A percentile compares a stretch with the other conserved stretches of the same genome.
Evolutionary conservation across 257 asterid species (phyloP).

Genomic region (Solanum peruvianum): DNA sequence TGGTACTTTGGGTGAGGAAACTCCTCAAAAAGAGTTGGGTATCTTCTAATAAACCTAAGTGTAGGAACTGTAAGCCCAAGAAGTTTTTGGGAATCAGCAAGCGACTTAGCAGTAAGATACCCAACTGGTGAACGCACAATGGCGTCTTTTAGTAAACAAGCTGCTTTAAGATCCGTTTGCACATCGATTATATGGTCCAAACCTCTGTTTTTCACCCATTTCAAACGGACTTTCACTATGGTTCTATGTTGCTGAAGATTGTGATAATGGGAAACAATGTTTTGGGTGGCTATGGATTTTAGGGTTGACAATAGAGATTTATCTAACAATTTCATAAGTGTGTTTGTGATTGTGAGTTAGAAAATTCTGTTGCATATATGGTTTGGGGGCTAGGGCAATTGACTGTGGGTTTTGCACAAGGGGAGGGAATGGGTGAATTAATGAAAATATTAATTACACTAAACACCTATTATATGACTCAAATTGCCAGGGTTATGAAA

Average conservation of each 20-base stretch:
- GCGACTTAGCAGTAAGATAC: slow-evolving; percentile 53
- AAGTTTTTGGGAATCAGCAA: slow-evolving; percentile 55
- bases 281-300: slow-evolving; percentile 1
- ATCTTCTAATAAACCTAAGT: slow-evolving; percentile 65
- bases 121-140: slow-evolving; percentile 55
- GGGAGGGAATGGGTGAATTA: background rate
- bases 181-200: slow-evolving; percentile 71
- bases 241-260: slow-evolving; percentile 28
- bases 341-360: background rate
- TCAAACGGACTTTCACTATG: slow-evolving; percentile 65
- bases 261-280: background rate
- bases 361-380: background rate
- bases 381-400: background rate
- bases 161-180: slow-evolving; percentile 83
- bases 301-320: slow-evolving; percentile 3
- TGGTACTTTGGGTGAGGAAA: slow-evolving; percentile 83
- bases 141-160: slow-evolving; percentile 67
- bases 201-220: slow-evolving; percentile 87
- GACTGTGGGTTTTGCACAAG: background rate
- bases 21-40: slow-evolving; percentile 84
- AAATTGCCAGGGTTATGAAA: background rate
- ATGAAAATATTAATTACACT: background rate
- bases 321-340: slow-evolving; percentile 16
- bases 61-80: slow-evolving; percentile 82
- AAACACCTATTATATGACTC: background rate